Conservation (phyloP, 1,139 yeast genomes). For the Suhomyces bokatorum region DNA sequence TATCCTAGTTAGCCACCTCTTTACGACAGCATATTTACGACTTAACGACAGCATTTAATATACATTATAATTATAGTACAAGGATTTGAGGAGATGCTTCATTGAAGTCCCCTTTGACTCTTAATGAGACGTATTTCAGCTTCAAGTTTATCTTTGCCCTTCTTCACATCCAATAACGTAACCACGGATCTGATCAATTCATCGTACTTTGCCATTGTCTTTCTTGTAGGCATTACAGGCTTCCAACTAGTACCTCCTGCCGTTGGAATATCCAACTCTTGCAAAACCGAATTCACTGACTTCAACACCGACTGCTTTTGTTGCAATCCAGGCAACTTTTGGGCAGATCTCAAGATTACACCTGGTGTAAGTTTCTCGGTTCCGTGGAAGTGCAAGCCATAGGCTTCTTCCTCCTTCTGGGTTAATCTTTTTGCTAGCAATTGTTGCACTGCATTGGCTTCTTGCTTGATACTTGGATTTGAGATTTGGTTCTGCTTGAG, state of each 20-base stretch:
- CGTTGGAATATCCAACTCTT: slow-evolving; percentile 76
- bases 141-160: slow-evolving; percentile 82
- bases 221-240: slow-evolving; percentile 88
- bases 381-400: slow-evolving; percentile 79
- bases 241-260: slow-evolving; percentile 54
- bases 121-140: slow-evolving; percentile 70
- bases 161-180: slow-evolving; percentile 77
- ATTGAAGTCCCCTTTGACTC: slow-evolving; percentile 44
- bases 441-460: slow-evolving; percentile 43
- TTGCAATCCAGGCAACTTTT: slow-evolving; percentile 46
- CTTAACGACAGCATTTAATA: slow-evolving; percentile 3
- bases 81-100: neutral
- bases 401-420: slow-evolving; percentile 78
- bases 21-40: slow-evolving; percentile 6
- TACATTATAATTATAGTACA: slow-evolving; percentile 4
- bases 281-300: slow-evolving; percentile 69
- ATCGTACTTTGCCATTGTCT: slow-evolving; percentile 78
- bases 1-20: neutral
- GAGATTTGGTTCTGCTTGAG: slow-evolving; percentile 38
- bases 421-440: slow-evolving; percentile 59
- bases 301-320: slow-evolving; percentile 66
- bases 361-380: slow-evolving; percentile 75
- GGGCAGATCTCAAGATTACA: slow-evolving; percentile 74
- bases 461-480: slow-evolving; percentile 32
- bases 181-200: slow-evolving; percentile 71